phyloP scores from a whole-genome alignment of 495 filamentous ascomycete genomes.

The Aspergillus cristatus region DNA sequence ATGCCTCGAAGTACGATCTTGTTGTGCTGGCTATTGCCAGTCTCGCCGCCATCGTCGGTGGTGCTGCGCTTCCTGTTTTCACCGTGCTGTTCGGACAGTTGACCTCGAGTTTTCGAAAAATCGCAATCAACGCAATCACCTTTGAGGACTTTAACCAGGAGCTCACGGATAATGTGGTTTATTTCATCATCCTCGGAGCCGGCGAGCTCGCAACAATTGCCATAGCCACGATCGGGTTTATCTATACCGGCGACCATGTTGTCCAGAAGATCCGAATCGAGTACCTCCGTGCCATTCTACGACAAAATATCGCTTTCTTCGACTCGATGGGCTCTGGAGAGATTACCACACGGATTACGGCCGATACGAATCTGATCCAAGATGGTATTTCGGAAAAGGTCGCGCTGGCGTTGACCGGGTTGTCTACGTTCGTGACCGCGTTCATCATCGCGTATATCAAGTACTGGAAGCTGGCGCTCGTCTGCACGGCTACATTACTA shows the following conservation, averaged over 20 bases:
- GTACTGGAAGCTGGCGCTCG: constrained; percentile 76
- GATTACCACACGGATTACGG: constrained; percentile 84
- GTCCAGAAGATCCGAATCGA: constrained; percentile 73
- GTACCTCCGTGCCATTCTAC: constrained; percentile 73
- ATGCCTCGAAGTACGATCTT: constrained; percentile 64
- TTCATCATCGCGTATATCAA: constrained; percentile 82
- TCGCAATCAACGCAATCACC: constrained; percentile 37
- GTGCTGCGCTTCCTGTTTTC: constrained; percentile 78
- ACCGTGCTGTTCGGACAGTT: constrained; percentile 75
- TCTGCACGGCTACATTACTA: constrained; percentile 66
- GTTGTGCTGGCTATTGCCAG: constrained; percentile 56
- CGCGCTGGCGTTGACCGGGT: constrained; percentile 60
- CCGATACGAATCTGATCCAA: constrained; percentile 81
- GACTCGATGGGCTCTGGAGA: constrained; percentile 86
- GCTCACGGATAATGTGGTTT: constrained; percentile 60
- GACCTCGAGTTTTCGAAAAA: constrained; percentile 61
- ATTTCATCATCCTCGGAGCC: constrained; percentile 83
- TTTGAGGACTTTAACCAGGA: constrained; percentile 48
- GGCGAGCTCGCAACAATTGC: constrained; percentile 76
- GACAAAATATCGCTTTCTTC: constrained; percentile 88
- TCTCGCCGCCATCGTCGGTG: constrained; percentile 62
- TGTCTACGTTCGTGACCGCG: constrained; percentile 76
- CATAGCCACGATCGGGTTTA: constrained; percentile 74
- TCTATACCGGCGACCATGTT: constrained; percentile 86
- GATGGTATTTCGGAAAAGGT: constrained; percentile 86